A percentile compares a stretch with the other conserved stretches of the same genome.
Conservation (phyloP, 2,329 filamentous ascomycete genomes). For the Alternaria hordeiaustralica region DNA sequence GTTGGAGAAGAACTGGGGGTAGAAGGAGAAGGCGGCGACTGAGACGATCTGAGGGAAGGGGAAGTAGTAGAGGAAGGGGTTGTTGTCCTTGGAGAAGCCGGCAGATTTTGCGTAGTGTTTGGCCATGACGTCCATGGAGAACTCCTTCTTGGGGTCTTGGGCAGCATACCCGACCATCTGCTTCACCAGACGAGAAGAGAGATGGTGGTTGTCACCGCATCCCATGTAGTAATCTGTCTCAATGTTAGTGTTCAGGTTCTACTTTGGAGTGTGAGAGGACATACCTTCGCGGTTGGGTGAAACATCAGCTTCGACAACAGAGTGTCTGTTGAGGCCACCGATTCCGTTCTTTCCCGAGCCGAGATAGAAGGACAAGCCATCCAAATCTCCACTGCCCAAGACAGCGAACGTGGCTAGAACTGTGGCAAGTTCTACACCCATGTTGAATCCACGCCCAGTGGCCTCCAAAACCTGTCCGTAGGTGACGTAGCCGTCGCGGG, state of each 20-base stretch:
- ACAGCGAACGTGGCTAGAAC: constrained; percentile 39
- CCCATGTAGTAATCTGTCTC: constrained; percentile 44
- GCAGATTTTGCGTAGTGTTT: constrained; percentile 47
- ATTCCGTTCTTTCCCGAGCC: constrained; percentile 26
- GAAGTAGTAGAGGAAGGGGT: constrained; percentile 52
- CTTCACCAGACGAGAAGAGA: constrained; percentile 32
- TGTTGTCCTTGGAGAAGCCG: constrained; percentile 49
- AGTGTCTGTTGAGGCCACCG: constrained; percentile 48
- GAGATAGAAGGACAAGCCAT: constrained; percentile 26
- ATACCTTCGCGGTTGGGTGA: constrained; percentile 46
- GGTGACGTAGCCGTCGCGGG: constrained; percentile 50
- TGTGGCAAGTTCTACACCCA: constrained; percentile 35
- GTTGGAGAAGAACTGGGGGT: constrained; percentile 42
- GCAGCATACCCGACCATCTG: constrained; percentile 18
- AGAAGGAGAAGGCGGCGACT: constrained; percentile 52
- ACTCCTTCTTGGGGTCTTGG: constrained; percentile 28
- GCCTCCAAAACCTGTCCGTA: constrained; percentile 22
- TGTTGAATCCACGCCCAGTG: constrained; percentile 29
- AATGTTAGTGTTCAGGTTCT: constrained; percentile 32
- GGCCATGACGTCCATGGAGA: constrained; percentile 38
- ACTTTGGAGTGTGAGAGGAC: constrained; percentile 20
- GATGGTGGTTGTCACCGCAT: constrained; percentile 52
- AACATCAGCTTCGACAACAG: constrained; percentile 48
- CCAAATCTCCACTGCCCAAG: constrained; percentile 29
- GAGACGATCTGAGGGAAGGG: constrained; percentile 54